These are phyloP conservation scores for Candida sonorensis DNA, from an alignment of 805 yeast genomes.

Conservation along the genomic window DNA sequence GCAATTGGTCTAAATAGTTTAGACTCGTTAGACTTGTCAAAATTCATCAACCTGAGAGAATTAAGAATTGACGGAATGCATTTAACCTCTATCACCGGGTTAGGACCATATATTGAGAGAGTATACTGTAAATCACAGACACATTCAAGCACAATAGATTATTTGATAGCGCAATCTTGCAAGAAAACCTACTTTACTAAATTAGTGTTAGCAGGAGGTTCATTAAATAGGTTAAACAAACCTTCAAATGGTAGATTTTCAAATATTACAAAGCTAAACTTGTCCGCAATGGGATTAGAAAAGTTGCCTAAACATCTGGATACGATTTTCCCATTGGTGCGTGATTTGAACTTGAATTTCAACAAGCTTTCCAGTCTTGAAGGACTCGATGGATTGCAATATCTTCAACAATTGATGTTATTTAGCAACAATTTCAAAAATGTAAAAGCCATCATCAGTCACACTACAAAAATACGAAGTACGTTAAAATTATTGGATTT, in stretches of 20 bases:
- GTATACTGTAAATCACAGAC: slow-evolving; percentile 35
- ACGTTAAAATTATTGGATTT: slow-evolving; percentile 36
- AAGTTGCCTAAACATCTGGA: slow-evolving; percentile 32
- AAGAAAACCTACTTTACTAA: slow-evolving; percentile 21
- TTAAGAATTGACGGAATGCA: slow-evolving; percentile 38
- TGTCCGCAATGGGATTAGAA: slow-evolving; percentile 42
- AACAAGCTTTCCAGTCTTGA: slow-evolving; percentile 32
- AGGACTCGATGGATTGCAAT: slow-evolving; percentile 28
- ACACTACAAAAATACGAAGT: slow-evolving; percentile 24
- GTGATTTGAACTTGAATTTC: slow-evolving; percentile 44
- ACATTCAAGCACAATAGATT: slow-evolving; percentile 14
- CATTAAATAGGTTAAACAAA: slow-evolving; percentile 5
- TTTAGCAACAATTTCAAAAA: slow-evolving; percentile 39
- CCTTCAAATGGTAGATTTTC: too few relatives aligned
- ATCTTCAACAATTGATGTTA: slow-evolving; percentile 33
- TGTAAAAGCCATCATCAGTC: slow-evolving; percentile 27
- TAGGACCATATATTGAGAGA: slow-evolving; percentile 33
- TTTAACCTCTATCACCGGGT: slow-evolving; percentile 20
- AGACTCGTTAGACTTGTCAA: slow-evolving; percentile 24
- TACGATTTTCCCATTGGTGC: slow-evolving; percentile 37
- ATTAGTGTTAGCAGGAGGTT: slow-evolving; percentile 30
- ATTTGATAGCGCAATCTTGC: slow-evolving; percentile 11
- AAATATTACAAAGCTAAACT: slow-evolving; percentile 32
- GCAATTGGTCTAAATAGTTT: slow-evolving; percentile 32
- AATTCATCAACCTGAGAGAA: slow-evolving; percentile 34